Percentiles rank a stretch among this genome's conserved stretches.
phyloP scores from a whole-genome alignment of 345 rosid species.

The Eucalyptus microcorys region DNA sequence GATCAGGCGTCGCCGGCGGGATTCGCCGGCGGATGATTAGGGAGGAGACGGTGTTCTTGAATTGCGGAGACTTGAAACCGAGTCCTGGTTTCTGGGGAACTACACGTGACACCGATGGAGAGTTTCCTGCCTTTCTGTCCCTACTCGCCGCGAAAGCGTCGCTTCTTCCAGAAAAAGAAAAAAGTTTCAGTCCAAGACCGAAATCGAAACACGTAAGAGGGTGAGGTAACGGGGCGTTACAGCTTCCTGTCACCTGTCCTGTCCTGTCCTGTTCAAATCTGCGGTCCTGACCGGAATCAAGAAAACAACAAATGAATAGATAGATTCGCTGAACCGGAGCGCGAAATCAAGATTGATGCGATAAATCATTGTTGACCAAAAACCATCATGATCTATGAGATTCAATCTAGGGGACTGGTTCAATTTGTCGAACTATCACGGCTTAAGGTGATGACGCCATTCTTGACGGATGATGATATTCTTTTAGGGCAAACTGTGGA shows the following conservation, averaged over 20 bases:
- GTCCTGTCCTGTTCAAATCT: not conserved
- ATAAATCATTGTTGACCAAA: not conserved
- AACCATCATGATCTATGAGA: not conserved
- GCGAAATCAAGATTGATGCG: not conserved
- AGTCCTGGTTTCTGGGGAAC: not conserved
- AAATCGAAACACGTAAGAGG: not conserved
- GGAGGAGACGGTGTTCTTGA: not conserved
- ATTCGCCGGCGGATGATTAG: not conserved
- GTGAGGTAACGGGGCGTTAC: not conserved
- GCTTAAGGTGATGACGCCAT: not conserved
- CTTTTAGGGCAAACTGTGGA: not conserved
- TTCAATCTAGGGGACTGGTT: not conserved
- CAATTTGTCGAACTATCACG: not conserved
- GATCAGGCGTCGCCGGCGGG: not conserved
- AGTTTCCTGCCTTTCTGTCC: not conserved
- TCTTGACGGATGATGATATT: not conserved
- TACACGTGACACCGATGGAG: not conserved
- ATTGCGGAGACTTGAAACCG: not conserved
- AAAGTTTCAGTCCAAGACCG: not conserved
- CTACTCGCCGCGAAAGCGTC: slow-evolving; percentile 3
- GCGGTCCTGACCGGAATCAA: not conserved
- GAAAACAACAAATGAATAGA: not conserved
- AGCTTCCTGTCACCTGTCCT: not conserved
- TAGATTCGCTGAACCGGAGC: not conserved
- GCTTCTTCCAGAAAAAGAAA: not conserved